Conservation (phyloP, 2,329 filamentous ascomycete species). For the Sphaerulina musiva region DNA sequence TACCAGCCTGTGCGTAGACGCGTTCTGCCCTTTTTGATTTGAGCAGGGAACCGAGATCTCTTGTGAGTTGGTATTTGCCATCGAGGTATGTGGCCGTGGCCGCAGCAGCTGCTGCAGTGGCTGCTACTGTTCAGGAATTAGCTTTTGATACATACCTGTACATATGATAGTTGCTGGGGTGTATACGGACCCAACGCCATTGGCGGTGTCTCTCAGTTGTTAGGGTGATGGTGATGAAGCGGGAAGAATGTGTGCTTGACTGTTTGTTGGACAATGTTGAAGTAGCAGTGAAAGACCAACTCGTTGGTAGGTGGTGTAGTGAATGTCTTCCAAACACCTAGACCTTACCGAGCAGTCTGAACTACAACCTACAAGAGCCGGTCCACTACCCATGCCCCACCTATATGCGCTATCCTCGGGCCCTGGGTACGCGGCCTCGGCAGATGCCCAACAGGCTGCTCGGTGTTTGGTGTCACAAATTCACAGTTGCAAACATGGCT, state of each 20-base stretch:
- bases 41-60: constrained; percentile 50
- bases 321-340: too few relatives aligned
- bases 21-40: constrained; percentile 41
- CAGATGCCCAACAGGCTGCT: neutral
- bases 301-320: too few relatives aligned
- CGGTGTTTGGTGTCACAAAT: neutral
- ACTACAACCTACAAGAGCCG: neutral
- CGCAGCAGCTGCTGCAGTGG: constrained; percentile 25
- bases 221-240: neutral
- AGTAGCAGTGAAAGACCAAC: too few relatives aligned
- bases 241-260: too few relatives aligned
- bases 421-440: neutral
- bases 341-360: too few relatives aligned
- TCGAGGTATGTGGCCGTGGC: constrained; percentile 55
- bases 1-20: constrained; percentile 41
- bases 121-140: constrained; percentile 1
- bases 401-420: neutral
- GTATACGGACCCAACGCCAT: constrained; percentile 5
- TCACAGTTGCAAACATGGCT: neutral
- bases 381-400: neutral
- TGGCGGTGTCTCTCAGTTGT: neutral
- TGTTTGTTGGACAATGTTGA: too few relatives aligned
- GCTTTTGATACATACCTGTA: neutral
- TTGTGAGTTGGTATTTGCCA: constrained; percentile 59
- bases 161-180: neutral